These are phyloP conservation scores for Phytophthora tubulina DNA, from an alignment of 352 stramenopile genomes.

Conservation along the genomic window DNA sequence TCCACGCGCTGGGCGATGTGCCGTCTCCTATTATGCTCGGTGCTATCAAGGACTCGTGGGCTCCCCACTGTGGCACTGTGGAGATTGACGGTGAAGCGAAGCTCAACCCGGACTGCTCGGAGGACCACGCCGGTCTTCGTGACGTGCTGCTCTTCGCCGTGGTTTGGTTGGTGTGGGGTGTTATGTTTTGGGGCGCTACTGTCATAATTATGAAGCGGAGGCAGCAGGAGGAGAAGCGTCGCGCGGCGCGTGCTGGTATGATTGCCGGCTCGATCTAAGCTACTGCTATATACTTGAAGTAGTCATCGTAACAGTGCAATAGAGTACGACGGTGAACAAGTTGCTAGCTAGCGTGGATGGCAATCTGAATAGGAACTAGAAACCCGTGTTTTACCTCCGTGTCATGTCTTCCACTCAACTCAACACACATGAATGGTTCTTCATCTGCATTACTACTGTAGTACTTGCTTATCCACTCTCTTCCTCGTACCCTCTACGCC, in stretches of 20 bases:
- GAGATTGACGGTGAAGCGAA: constrained; percentile 65
- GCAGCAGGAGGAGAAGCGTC: constrained; percentile 34
- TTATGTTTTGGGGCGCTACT: constrained; percentile 72
- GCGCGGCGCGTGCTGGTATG: constrained; percentile 29
- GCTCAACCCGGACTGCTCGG: constrained; percentile 73
- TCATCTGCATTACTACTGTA: constrained; percentile 40
- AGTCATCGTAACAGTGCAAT: constrained; percentile 11
- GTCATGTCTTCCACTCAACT: not conserved
- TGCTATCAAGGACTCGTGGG: constrained; percentile 92
- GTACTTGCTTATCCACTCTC: constrained; percentile 23
- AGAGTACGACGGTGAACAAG: constrained; percentile 6
- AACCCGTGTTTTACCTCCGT: not conserved
- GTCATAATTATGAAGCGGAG: constrained; percentile 50
- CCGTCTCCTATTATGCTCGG: constrained; percentile 94
- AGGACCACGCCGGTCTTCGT: constrained; percentile 69
- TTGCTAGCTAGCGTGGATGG: constrained; percentile 1
- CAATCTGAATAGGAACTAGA: constrained; percentile 25
- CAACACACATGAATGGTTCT: constrained; percentile 11
- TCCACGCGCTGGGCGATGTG: constrained; percentile 95
- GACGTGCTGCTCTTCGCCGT: constrained; percentile 80
- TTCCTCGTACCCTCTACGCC: constrained; percentile 20
- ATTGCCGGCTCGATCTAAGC: constrained; percentile 30
- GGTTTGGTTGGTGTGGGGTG: constrained; percentile 78
- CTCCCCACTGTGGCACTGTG: constrained; percentile 88
- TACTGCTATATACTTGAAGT: not conserved